These are phyloP conservation scores for Fusarium drepaniforme DNA, from an alignment of 2,329 filamentous ascomycete species.

Conservation along the genomic window DNA sequence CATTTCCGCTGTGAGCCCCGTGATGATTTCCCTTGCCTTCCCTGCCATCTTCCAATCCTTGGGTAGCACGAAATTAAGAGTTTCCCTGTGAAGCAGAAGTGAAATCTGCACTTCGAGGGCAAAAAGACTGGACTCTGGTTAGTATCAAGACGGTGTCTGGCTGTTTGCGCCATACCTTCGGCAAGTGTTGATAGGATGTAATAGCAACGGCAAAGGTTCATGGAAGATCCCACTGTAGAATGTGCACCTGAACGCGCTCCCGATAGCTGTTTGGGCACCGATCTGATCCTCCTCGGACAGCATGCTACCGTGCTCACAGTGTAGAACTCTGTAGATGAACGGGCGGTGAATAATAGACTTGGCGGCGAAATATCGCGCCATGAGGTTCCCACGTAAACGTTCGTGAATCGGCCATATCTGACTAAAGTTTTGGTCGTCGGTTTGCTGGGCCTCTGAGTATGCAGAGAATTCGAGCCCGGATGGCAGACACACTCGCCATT, in stretches of 20 bases:
- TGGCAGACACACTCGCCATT: conserved; percentile 29
- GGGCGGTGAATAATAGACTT: conserved; percentile 27
- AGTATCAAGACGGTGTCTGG: not conserved
- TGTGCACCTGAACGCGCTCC: not conserved
- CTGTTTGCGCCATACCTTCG: conserved; percentile 1
- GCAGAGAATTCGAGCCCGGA: conserved; percentile 5
- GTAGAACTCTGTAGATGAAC: conserved; percentile 21
- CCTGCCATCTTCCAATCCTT: conserved; percentile 2
- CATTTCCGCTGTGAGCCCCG: not conserved
- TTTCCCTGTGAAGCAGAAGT: not conserved
- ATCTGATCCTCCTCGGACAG: conserved; percentile 1
- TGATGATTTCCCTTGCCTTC: not conserved
- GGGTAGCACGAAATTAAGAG: not conserved
- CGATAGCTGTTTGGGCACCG: conserved; percentile 11
- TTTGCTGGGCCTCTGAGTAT: not conserved
- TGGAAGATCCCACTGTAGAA: conserved; percentile 11
- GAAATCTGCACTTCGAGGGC: conserved; percentile 25
- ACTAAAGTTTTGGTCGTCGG: not conserved
- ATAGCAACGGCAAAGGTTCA: conserved; percentile 12
- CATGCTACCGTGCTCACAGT: not conserved
- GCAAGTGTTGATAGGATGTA: conserved; percentile 32
- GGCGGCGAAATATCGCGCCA: conserved; percentile 17
- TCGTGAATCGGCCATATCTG: not conserved
- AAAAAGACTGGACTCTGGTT: conserved; percentile 9
- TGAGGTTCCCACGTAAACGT: conserved; percentile 5